These are phyloP conservation scores for Colletotrichum shisoi DNA, from an alignment of 2,329 filamentous ascomycete genomes.

Conservation along the genomic window DNA sequence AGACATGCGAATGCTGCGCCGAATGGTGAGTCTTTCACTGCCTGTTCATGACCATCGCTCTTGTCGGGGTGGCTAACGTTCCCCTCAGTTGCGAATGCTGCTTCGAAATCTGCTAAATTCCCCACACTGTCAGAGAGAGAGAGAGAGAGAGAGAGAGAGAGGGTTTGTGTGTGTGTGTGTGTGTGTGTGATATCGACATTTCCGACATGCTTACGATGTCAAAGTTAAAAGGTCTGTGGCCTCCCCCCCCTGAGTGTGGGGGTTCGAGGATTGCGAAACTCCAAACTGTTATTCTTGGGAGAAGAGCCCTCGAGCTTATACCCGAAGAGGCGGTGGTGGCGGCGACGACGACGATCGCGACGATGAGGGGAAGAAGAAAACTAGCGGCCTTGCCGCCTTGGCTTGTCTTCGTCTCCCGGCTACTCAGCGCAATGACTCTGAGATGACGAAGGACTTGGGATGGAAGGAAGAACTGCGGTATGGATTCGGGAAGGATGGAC, in stretches of 20 bases:
- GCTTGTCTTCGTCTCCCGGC: neutral
- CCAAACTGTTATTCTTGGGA: conserved; percentile 4
- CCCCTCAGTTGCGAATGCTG: conserved; percentile 50
- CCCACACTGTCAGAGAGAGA: neutral
- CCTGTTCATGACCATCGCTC: neutral
- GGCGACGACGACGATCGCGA: neutral
- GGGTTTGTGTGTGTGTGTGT: no score
- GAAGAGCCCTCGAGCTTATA: neutral
- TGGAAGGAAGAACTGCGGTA: conserved; percentile 18
- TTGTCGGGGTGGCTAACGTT: conserved; percentile 22
- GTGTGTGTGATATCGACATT: neutral
- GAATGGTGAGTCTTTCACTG: conserved; percentile 48
- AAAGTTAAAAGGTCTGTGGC: neutral
- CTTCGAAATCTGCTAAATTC: conserved; percentile 41
- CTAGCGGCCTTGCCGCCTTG: neutral
- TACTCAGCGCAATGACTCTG: neutral
- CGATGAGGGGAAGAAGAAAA: neutral
- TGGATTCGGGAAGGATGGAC: neutral
- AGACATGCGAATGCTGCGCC: conserved; percentile 57
- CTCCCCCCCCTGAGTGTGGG: neutral
- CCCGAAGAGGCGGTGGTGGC: neutral
- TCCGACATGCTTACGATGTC: conserved; percentile 23
- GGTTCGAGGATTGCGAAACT: neutral
- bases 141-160: neutral
- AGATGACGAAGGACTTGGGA: conserved; percentile 27